Base-by-base conservation (phyloP, 1,284 basidiomycete genomes). In the Apiotrichum laibachii region DNA sequence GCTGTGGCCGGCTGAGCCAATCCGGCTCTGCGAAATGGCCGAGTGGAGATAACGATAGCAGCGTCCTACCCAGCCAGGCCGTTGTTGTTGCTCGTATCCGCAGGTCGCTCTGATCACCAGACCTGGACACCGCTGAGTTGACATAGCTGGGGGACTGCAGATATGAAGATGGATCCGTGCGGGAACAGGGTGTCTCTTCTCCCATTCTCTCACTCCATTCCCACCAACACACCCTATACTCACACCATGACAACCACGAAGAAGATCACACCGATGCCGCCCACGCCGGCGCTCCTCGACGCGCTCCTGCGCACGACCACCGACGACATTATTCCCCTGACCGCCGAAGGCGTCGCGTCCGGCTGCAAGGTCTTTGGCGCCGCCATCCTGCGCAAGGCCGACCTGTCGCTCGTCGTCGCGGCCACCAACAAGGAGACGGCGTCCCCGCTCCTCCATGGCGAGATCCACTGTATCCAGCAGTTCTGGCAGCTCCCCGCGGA, bases 321-420 rank as follows among this genome's bases (percentile, higher is more conserved):
- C 13, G 57, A 65, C 37, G 43, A 55, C 4, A 68, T 71, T 56
- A 62, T 71, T 47, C 69, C 69, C 7, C 57, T 65, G 11, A 71
- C 69, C 1, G 58, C 60, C 3, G 42, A 58, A 12, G 65, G 61
- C 33, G 67, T 71, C 11, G 60, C 60, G 18, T 31, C 42, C 13
- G 69, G 69, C 13, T 66, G 62, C 50, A 71, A 71, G 51, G 62
- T 71, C 5, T 71, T 71, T 51, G 69, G 69, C 16, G 67, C 69
- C 35, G 69, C 69, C n/a, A 68, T 71, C 22, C 53, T 71, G 56
- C 57, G 60, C n/a, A 71, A 69, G 49, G 53, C 48, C n/a, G 69
- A 71, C 55, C 54, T 67, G 34, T 55, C 52, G 10, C 51, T 71
- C 33, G 69, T 71, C 11, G 56, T 67, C 15, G 64, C 62, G 19